A percentile compares a stretch with the other conserved stretches of the same genome.
Conservation (phyloP, 371 early-diverging fungal species). For the Entomophthora muscae region DNA sequence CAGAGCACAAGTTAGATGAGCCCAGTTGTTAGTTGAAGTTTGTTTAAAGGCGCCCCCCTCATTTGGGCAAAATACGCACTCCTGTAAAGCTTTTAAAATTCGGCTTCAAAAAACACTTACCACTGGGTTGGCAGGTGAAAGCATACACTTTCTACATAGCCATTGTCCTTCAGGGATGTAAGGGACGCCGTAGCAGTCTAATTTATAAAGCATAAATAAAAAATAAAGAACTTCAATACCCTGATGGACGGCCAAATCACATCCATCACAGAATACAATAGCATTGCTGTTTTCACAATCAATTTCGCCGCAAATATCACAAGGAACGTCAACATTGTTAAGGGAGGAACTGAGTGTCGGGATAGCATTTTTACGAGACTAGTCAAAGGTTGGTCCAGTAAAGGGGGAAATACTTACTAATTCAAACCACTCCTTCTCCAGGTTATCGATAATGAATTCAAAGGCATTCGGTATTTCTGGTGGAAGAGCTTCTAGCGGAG, state of each 20-base stretch:
- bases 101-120: conserved; percentile 13
- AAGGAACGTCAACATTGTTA: conserved; percentile 45
- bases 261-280: conserved; percentile 98
- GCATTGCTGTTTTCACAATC: conserved; percentile 95
- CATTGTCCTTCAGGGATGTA: conserved; percentile 98
- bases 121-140: conserved; percentile 78
- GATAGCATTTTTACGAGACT: conserved; percentile 1
- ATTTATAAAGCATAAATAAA: neutral
- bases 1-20: conserved; percentile 84
- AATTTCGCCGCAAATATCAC: conserved; percentile 88
- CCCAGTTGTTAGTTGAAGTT: conserved; percentile 84
- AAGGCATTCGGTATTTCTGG: conserved; percentile 40
- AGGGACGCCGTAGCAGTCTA: conserved; percentile 98
- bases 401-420: conserved; percentile 26
- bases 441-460: conserved; percentile 74
- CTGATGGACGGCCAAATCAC: conserved; percentile 97
- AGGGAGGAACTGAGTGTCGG: conserved; percentile 37
- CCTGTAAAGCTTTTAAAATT: conserved; percentile 12
- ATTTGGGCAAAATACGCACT: conserved; percentile 86
- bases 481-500: conserved; percentile 30
- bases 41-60: conserved; percentile 95
- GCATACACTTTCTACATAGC: conserved; percentile 94
- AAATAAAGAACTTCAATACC: conserved; percentile 19
- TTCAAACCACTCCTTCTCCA: conserved; percentile 96
- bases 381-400: neutral